phyloP scores from a whole-genome alignment of 208 protist genomes.

The Naegleria lovaniensis region DNA sequence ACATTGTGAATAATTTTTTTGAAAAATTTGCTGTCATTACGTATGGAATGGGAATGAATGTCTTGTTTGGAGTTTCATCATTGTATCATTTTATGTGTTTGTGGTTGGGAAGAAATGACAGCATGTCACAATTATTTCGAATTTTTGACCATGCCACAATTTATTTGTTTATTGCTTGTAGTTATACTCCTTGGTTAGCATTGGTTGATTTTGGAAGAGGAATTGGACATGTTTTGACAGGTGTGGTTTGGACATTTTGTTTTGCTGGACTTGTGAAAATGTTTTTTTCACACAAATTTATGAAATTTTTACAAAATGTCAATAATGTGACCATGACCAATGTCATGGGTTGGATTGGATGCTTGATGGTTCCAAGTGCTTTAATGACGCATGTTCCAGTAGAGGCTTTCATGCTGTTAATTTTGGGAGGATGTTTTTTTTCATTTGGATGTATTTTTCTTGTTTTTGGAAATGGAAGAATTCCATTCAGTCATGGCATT shows the following conservation, averaged over 20 bases:
- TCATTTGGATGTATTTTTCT: not conserved
- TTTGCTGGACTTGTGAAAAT: not conserved
- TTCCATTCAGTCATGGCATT: not conserved
- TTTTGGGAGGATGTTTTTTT: not conserved
- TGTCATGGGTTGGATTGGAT: not conserved
- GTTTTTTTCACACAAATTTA: not conserved
- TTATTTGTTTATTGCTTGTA: not conserved
- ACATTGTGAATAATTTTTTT: not conserved
- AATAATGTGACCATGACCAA: not conserved
- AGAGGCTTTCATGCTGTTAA: not conserved
- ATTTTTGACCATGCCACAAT: not conserved
- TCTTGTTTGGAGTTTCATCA: not conserved
- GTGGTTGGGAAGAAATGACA: not conserved
- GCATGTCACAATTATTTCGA: not conserved
- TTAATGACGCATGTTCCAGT: not conserved
- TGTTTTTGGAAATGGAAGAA: not conserved
- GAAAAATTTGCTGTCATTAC: not conserved
- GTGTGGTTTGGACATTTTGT: not conserved
- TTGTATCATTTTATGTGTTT: not conserved
- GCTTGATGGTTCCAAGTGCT: not conserved
- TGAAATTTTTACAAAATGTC: not conserved
- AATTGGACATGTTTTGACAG: not conserved
- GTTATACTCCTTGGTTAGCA: not conserved
- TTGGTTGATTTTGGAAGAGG: not conserved
- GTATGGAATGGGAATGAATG: not conserved